Conservation (phyloP, 192 early-diverging fungal species). For the Linnemannia exigua region DNA sequence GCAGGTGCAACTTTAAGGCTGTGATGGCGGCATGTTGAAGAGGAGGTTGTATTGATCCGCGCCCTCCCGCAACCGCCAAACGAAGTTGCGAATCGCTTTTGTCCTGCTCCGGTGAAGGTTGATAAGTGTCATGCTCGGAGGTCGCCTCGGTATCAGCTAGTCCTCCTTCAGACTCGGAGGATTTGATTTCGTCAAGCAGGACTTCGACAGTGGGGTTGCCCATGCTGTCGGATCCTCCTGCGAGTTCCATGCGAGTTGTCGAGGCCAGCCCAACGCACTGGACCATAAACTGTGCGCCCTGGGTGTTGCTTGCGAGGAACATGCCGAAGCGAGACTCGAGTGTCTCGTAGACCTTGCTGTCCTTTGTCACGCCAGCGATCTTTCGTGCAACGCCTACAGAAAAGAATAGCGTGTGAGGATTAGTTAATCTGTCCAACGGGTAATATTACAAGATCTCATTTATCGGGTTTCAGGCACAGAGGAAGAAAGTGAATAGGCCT, state of each 20-base stretch:
- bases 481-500: neutral
- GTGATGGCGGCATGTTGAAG: neutral
- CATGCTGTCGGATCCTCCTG: constrained; percentile 25
- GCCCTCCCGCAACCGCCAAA: neutral
- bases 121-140: constrained; percentile 15
- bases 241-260: constrained; percentile 50
- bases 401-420: neutral
- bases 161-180: constrained; percentile 2
- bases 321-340: constrained; percentile 42
- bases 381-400: constrained; percentile 37
- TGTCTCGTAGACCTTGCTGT: constrained; percentile 34
- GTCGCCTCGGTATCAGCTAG: constrained; percentile 8
- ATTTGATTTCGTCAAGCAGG: constrained; percentile 12
- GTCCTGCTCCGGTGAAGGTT: constrained; percentile 28
- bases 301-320: constrained; percentile 44
- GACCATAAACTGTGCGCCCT: constrained; percentile 33
- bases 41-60: neutral
- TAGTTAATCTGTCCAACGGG: neutral
- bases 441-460: neutral
- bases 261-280: constrained; percentile 53
- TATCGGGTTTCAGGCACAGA: neutral
- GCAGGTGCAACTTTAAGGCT: neutral
- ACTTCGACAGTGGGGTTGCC: constrained; percentile 17
- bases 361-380: constrained; percentile 45
- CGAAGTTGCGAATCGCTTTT: neutral